Base-by-base conservation (phyloP, 129 eudicot genomes). In the Centrapalus pauciflorus region DNA sequence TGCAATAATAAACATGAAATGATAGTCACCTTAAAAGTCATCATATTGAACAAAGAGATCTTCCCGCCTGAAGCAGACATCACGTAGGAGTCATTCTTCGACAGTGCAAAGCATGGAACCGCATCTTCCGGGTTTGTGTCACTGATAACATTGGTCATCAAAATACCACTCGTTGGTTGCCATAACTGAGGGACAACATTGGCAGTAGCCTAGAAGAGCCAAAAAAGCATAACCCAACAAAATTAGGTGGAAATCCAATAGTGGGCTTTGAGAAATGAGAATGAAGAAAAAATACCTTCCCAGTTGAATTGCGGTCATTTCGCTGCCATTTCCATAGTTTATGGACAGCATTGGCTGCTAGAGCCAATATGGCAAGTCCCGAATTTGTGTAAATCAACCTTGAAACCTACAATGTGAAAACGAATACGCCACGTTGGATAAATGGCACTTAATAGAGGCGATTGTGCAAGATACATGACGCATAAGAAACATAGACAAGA, bases 41-140 rank as follows among this genome's bases (percentile, higher is more conserved):
- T 86, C 97, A 90, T 86, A 62, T 90, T 90, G 46, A 90, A 90
- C 27, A 90, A 56, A 66, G 95, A 90, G 50, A 90, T 90, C 60
- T 86, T 86, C 69, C 97, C 95, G 38, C 97, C 97, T 20, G 95
- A 90, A 35, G 97, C 95, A 41, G 97, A 90, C 95, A 90, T 81
- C 32, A 90, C 95, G 66, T 90, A 90, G 1, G 95, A 86, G 35
- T 90, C 97, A 64, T 90, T 90, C 76, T 90, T 90, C n/a, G 97
- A 90, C 7, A 90, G 77, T 33, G 97, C 97, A 66, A 90, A 90
- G 72, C 97, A 90, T 13, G 95, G 76, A 55, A 86, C 95, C 54
- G 88, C 88, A 61, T 90, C 97, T 73, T 90, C 95, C 0, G 86
- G 88, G 55, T 79, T 86, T 33, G 86, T 73, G 12, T 86, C 97